Percentiles rank a stretch among this genome's conserved stretches.
Conservation (phyloP, 768 basidiomycete genomes). For the Lactarius sp. region DNA sequence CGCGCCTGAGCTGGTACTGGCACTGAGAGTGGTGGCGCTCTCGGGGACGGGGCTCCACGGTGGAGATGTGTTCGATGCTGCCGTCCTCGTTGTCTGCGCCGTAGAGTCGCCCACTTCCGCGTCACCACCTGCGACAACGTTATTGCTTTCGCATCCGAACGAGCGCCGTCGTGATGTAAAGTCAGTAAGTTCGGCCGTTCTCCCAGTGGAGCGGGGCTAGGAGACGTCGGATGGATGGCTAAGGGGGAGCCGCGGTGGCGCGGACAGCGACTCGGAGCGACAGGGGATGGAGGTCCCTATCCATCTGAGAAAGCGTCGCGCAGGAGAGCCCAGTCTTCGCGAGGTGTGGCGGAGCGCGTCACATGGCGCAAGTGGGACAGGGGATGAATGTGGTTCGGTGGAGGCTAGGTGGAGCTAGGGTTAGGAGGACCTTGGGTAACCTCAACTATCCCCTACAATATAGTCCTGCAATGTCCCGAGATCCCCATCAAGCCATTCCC, state of each 20-base stretch:
- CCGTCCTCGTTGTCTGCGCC: background rate
- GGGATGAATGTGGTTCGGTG: too few species aligned
- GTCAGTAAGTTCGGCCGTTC: slow-evolving; percentile 66
- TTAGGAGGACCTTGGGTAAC: background rate
- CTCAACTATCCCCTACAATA: background rate
- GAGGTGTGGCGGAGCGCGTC: too few species aligned
- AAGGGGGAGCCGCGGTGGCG: slow-evolving; percentile 38
- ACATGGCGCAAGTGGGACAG: too few species aligned
- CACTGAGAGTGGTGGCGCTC: background rate
- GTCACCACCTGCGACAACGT: slow-evolving; percentile 8
- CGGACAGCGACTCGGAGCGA: too few species aligned
- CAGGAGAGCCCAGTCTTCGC: too few species aligned
- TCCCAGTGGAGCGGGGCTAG: slow-evolving; percentile 38
- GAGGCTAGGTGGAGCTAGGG: background rate
- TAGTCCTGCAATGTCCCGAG: background rate
- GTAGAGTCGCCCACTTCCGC: slow-evolving; percentile 20
- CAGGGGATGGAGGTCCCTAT: too few species aligned
- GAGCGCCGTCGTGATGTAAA: slow-evolving; percentile 64
- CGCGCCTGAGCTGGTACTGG: background rate
- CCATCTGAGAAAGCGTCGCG: too few species aligned
- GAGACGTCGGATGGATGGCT: slow-evolving; percentile 31
- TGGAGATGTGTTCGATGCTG: background rate
- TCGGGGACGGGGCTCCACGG: slow-evolving; percentile 15
- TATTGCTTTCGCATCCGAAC: slow-evolving; percentile 35
- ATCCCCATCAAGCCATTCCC: background rate